Base-by-base conservation (phyloP, 2,329 filamentous ascomycete species). In the Aureobasidium lini region DNA sequence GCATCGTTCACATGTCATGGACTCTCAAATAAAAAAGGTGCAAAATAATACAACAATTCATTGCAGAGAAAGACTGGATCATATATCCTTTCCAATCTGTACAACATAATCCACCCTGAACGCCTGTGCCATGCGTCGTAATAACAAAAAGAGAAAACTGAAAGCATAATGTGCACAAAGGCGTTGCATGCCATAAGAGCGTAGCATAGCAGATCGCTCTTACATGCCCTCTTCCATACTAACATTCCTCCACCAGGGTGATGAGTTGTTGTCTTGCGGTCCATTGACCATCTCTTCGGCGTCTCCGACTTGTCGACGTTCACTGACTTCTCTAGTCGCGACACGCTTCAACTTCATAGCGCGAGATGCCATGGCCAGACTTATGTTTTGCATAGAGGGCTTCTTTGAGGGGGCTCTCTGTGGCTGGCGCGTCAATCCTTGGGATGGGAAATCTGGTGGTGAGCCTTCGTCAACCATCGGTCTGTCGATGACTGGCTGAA, bases 301-400 rank as follows among this genome's bases (percentile, higher is more conserved):
- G 76, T 96, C 92, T 64, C 91, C 92, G 59, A 96, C 92, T 76
- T 96, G 92, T 73, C 89, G 88, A 65, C 92, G 81, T 76, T 93
- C 90, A 61, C 88, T 89, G 61, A 96, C 81, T 75, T 96, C 92
- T 63, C 84, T 58, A 62, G 62, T 53, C 83, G 85, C 66, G 89
- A 81, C 69, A 85, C 65, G 44, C 63, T 63, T 87, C 70, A 90
- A 85, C 69, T 87, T 84, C 75, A 86, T 84, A 53, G 81, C 75
- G 62, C 72, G 72, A 39, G 70, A 70, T 4, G 74, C 74, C 66
- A 79, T 70, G 31, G 69, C 69, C 57, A 73, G 61, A 46, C 66
- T 69, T 56, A 80, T 84, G 75, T 76, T 73, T 52, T 77, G 75
- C 71, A 79, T 78, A 60, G 69, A 61, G 46, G 60, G 62, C 61